phyloP scores from a whole-genome alignment of 441 rosid genomes.

The Dalechampia spathulata region DNA sequence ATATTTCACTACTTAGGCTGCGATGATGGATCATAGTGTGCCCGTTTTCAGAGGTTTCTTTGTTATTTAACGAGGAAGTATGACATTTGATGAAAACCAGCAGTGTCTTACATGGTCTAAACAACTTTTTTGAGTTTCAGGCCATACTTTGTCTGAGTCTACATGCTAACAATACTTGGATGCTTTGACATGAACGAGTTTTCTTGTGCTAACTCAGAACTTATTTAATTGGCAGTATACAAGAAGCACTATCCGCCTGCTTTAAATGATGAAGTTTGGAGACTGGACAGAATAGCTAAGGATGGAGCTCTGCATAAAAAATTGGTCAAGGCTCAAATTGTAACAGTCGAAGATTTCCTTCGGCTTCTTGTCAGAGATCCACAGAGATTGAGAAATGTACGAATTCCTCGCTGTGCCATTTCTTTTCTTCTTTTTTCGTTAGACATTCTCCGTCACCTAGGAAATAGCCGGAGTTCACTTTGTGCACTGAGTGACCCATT shows the following conservation, averaged over 20 bases:
- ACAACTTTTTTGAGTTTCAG: too few relatives aligned
- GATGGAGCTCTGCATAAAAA: constrained; percentile 95
- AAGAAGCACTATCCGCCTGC: constrained; percentile 98
- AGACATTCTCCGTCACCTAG: not conserved
- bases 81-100: not conserved
- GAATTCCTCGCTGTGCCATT: constrained; percentile 5
- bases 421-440: not conserved
- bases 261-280: constrained; percentile 93
- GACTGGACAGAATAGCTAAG: constrained; percentile 91
- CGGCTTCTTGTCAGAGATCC: constrained; percentile 72
- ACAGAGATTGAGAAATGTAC: constrained; percentile 76
- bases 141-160: too few relatives aligned
- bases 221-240: constrained; percentile 47
- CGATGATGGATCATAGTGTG: not conserved
- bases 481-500: too few relatives aligned
- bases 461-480: too few relatives aligned
- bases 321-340: constrained; percentile 49
- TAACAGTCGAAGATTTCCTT: constrained; percentile 86
- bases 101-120: too few relatives aligned
- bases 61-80: not conserved
- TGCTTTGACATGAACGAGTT: not conserved
- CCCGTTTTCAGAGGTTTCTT: not conserved
- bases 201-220: not conserved
- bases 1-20: not conserved
- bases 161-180: not conserved